Conservation (phyloP, 179 eudicot species). For the Spergularia azorica region DNA sequence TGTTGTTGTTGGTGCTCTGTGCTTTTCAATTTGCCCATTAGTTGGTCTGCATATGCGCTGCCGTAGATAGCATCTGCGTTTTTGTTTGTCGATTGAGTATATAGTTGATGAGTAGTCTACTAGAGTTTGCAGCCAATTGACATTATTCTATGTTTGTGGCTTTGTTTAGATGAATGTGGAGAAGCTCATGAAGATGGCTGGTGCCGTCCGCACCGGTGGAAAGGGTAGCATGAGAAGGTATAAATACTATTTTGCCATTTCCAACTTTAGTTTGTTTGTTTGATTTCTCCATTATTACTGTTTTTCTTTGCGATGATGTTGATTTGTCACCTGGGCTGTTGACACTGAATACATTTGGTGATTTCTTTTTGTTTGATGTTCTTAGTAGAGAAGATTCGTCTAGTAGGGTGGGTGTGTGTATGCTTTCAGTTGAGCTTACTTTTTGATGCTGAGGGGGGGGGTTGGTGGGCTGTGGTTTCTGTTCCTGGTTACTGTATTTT, state of each 20-base stretch:
- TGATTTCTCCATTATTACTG: background rate
- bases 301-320: background rate
- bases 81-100: no score
- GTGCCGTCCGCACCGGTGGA: conserved; percentile 82
- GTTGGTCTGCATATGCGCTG: background rate
- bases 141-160: background rate
- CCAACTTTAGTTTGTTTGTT: background rate
- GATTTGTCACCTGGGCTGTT: background rate
- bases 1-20: background rate
- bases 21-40: background rate
- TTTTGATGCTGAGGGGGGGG: no score
- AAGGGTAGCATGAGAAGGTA: conserved; percentile 84
- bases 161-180: conserved; percentile 68
- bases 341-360: background rate
- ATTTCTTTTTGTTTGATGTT: background rate
- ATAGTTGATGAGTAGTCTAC: background rate
- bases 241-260: background rate
- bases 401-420: background rate
- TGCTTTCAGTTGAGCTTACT: background rate
- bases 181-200: conserved; percentile 85
- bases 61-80: background rate
- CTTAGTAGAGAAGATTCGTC: background rate
- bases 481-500: no score
- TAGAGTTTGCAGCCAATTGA: background rate
- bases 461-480: no score